These are phyloP conservation scores for Suillus hirtellus DNA, from an alignment of 768 basidiomycete species.

Conservation along the genomic window DNA sequence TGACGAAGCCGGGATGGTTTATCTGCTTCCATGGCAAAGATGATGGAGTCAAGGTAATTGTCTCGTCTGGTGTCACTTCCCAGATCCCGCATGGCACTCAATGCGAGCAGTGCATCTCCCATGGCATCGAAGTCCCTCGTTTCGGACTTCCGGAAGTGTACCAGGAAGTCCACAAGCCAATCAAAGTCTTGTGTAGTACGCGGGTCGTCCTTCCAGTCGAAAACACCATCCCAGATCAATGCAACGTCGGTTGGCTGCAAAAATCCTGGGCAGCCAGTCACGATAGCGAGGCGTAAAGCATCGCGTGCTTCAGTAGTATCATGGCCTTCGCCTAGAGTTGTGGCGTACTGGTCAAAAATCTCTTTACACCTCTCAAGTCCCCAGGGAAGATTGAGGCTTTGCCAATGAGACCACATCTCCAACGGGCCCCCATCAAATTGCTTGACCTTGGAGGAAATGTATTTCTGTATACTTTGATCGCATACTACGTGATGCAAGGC, in stretches of 20 bases:
- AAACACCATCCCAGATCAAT: slow-evolving; percentile 3
- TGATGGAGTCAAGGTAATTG: slow-evolving; percentile 4
- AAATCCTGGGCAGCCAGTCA: not conserved
- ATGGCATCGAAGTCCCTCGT: slow-evolving; percentile 6
- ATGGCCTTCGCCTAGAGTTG: not conserved
- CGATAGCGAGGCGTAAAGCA: slow-evolving; percentile 10
- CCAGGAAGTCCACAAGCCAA: slow-evolving; percentile 13
- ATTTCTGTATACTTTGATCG: not conserved
- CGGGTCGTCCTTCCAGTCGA: not conserved
- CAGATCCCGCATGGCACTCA: slow-evolving; percentile 8
- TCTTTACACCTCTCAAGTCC: not conserved
- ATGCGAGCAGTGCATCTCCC: slow-evolving; percentile 11
- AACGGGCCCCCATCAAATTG: not conserved
- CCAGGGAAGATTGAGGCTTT: not conserved
- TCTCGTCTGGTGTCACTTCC: not conserved
- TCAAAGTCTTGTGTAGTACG: not conserved
- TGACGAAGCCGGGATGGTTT: slow-evolving; percentile 9
- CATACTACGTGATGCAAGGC: not conserved
- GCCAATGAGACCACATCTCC: not conserved
- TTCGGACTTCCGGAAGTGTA: not conserved
- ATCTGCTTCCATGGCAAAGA: slow-evolving; percentile 7
- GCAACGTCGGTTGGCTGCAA: slow-evolving; percentile 1
- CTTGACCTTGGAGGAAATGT: not conserved
- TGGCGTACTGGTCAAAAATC: not conserved
- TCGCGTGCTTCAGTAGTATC: not conserved